Percentiles rank a stretch among this genome's conserved stretches.
Conservation (phyloP, 768 basidiomycete genomes). For the Termitomyces sp. region DNA sequence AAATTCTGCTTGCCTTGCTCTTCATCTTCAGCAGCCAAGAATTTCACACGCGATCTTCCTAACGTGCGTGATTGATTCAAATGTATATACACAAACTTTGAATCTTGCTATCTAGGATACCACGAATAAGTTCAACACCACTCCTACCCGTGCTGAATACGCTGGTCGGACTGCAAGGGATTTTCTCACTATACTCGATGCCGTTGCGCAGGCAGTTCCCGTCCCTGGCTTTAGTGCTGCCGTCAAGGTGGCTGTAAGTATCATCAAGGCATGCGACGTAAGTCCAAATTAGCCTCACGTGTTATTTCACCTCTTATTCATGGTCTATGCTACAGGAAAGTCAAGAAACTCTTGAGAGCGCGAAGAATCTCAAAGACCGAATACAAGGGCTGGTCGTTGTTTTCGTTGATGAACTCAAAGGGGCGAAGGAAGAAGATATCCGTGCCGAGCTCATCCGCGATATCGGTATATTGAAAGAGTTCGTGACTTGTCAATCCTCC, state of each 20-base stretch:
- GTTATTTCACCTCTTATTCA: not conserved
- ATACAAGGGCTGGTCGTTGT: not conserved
- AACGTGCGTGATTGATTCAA: too few species aligned
- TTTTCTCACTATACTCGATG: constrained; percentile 1
- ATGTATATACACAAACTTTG: too few species aligned
- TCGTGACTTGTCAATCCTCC: too few species aligned
- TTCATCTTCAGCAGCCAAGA: too few species aligned
- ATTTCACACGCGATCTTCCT: too few species aligned
- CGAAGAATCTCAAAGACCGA: not conserved
- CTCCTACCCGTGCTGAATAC: not conserved
- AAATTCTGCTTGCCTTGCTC: too few species aligned
- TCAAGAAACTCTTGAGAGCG: not conserved
- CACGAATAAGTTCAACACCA: not conserved
- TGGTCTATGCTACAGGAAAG: not conserved
- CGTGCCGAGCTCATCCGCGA: not conserved
- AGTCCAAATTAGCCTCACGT: not conserved
- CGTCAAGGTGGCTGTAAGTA: constrained; percentile 1
- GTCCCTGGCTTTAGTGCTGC: constrained; percentile 4
- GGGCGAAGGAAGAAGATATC: not conserved
- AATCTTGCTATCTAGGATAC: too few species aligned
- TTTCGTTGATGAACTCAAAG: not conserved
- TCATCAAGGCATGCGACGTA: constrained; percentile 9
- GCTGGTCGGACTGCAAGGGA: not conserved
- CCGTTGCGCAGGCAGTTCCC: constrained; percentile 4
- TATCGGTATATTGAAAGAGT: not conserved